These are phyloP conservation scores for Ascomycota sp. DNA, from an alignment of 2,329 filamentous ascomycete species.

Conservation along the genomic window DNA sequence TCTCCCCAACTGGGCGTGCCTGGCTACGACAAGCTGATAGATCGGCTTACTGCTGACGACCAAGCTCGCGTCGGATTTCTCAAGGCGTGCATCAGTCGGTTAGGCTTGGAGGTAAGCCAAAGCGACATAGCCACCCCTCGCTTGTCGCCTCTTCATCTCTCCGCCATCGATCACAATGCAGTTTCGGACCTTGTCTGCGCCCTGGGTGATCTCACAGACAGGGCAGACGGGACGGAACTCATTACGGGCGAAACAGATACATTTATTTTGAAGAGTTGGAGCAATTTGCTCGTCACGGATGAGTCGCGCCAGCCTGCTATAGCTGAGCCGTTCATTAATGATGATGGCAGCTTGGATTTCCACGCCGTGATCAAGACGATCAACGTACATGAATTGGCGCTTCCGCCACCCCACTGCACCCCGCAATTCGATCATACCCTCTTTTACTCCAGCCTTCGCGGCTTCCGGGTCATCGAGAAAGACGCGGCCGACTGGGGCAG, in stretches of 20 bases:
- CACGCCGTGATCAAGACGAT: slow-evolving; percentile 52
- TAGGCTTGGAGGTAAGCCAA: slow-evolving; percentile 61
- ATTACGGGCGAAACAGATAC: slow-evolving; percentile 68
- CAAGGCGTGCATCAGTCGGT: slow-evolving; percentile 56
- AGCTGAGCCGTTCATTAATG: slow-evolving; percentile 6
- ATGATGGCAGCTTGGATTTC: slow-evolving; percentile 53
- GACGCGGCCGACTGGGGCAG: slow-evolving; percentile 53
- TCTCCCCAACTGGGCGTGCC: slow-evolving; percentile 44
- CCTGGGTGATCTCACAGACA: slow-evolving; percentile 46
- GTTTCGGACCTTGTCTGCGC: slow-evolving; percentile 47
- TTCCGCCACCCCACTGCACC: slow-evolving; percentile 52
- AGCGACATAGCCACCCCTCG: slow-evolving; percentile 52
- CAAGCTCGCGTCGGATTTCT: slow-evolving; percentile 52
- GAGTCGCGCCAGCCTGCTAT: slow-evolving; percentile 29
- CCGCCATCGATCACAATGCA: slow-evolving; percentile 41
- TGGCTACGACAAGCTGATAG: slow-evolving; percentile 50
- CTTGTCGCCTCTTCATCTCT: slow-evolving; percentile 67
- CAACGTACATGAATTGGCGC: slow-evolving; percentile 45
- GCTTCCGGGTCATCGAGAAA: slow-evolving; percentile 38
- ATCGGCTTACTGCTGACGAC: slow-evolving; percentile 48
- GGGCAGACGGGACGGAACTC: slow-evolving; percentile 44
- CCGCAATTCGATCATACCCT: slow-evolving; percentile 71
- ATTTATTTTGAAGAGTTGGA: slow-evolving; percentile 54
- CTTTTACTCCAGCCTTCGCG: slow-evolving; percentile 51
- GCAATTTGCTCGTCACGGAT: slow-evolving; percentile 36